A percentile compares a stretch with the other conserved stretches of the same genome.
phyloP scores from a whole-genome alignment of 208 protist genomes.

The Trypanosoma cruzi region DNA sequence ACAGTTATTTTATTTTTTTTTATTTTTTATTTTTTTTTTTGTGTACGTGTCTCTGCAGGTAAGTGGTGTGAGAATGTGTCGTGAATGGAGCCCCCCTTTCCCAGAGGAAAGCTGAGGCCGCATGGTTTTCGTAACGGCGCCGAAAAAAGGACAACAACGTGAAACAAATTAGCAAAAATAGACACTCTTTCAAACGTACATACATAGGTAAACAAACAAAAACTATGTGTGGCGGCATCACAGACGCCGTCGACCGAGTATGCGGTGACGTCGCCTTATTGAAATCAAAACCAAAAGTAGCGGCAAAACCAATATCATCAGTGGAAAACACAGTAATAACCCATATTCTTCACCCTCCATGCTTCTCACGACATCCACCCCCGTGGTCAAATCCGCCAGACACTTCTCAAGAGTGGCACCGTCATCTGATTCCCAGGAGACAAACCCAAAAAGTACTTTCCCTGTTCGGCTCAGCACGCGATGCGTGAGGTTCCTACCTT shows the following conservation, averaged over 20 bases:
- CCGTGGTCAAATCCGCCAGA: not conserved
- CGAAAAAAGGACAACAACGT: no score
- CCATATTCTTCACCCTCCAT: not conserved
- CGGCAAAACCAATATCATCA: not conserved
- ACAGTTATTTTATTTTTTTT: no score
- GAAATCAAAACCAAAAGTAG: slow-evolving; percentile 10
- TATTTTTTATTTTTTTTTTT: no score
- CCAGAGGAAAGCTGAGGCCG: no score
- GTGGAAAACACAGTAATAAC: not conserved
- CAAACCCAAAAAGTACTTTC: slow-evolving; percentile 19
- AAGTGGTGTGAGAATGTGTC: no score
- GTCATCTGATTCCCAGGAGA: not conserved
- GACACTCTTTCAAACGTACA: no score
- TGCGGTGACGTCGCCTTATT: not conserved
- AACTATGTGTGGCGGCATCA: slow-evolving; percentile 4
- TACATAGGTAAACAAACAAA: not conserved
- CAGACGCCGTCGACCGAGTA: not conserved
- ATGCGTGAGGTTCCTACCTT: slow-evolving; percentile 15
- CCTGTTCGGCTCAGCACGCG: slow-evolving; percentile 17
- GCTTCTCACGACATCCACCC: not conserved
- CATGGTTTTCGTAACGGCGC: no score
- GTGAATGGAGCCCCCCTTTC: no score
- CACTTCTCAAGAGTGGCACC: not conserved
- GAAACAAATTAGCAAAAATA: no score
- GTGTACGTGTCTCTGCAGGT: no score